Conservation (phyloP, 1,139 yeast genomes). For the Candida pseudocylindracea region DNA sequence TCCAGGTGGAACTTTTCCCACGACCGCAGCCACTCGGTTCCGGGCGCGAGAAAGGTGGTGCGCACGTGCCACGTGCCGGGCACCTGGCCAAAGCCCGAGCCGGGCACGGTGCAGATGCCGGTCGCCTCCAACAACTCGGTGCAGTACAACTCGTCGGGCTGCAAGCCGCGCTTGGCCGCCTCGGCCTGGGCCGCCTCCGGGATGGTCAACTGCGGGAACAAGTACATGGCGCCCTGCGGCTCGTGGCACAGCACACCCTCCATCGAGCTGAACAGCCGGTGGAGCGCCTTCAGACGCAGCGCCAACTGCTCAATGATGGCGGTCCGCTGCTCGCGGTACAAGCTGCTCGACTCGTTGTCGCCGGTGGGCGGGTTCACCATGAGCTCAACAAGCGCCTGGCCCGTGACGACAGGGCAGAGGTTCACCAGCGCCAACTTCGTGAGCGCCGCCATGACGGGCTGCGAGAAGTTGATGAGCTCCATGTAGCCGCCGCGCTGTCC, state of each 20-base stretch:
- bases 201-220: slow-evolving; percentile 61
- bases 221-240: slow-evolving; percentile 95
- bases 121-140: slow-evolving; percentile 59
- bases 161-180: slow-evolving; percentile 30
- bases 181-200: slow-evolving; percentile 16
- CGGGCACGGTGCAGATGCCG: slow-evolving; percentile 97
- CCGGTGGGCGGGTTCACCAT: slow-evolving; percentile 79
- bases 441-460: slow-evolving; percentile 45
- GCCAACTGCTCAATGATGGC: slow-evolving; percentile 39
- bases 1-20: slow-evolving; percentile 60
- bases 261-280: slow-evolving; percentile 49
- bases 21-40: slow-evolving; percentile 60
- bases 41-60: slow-evolving; percentile 93
- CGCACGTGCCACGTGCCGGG: slow-evolving; percentile 79
- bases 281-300: slow-evolving; percentile 39
- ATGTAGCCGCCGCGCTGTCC: slow-evolving; percentile 98
- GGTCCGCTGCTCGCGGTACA: slow-evolving; percentile 37
- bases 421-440: slow-evolving; percentile 78
- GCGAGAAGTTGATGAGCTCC: slow-evolving; percentile 69
- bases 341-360: slow-evolving; percentile 58
- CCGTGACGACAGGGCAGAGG: slow-evolving; percentile 82
- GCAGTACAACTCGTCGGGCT: slow-evolving; percentile 79
- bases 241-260: slow-evolving; percentile 67
- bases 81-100: slow-evolving; percentile 88
- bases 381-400: slow-evolving; percentile 79